Percentiles rank a stretch among this genome's conserved stretches.
Conservation (phyloP, 495 filamentous ascomycete species). For the Neurospora intermedia region DNA sequence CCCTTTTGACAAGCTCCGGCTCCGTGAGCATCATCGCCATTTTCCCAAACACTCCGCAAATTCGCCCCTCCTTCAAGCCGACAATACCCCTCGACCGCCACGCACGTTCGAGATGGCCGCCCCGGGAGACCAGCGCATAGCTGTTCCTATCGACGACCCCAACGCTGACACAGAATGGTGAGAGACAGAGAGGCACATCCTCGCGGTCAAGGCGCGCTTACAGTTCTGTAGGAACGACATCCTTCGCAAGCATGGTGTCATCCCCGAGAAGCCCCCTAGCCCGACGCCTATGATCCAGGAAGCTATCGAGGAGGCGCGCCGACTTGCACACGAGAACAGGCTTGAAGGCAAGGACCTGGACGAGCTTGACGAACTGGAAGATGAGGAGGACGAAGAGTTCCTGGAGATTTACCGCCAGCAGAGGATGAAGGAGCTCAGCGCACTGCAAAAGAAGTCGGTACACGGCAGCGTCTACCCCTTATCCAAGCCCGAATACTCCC, state of each 20-base stretch:
- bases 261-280: constrained; percentile 91
- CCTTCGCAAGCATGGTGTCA: constrained; percentile 88
- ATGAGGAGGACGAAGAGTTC: constrained; percentile 84
- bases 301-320: constrained; percentile 72
- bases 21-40: background rate
- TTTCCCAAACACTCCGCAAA: background rate
- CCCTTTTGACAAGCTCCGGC: background rate
- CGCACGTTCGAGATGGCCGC: constrained; percentile 51
- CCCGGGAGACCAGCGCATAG: constrained; percentile 51
- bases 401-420: constrained; percentile 77
- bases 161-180: constrained; percentile 99
- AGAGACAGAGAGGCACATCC: constrained; percentile 2
- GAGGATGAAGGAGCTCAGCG: constrained; percentile 69
- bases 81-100: background rate
- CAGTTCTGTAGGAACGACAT: constrained; percentile 79
- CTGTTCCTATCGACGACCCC: constrained; percentile 83
- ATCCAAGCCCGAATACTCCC: constrained; percentile 83
- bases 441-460: constrained; percentile 59
- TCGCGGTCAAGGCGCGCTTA: background rate
- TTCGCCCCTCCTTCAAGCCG: background rate
- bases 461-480: constrained; percentile 88
- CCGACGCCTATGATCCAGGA: constrained; percentile 92
- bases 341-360: constrained; percentile 89
- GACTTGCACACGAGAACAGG: constrained; percentile 76
- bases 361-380: constrained; percentile 87